Base-by-base conservation (phyloP, 2,329 filamentous ascomycete genomes). In the Fusarium annulatum region DNA sequence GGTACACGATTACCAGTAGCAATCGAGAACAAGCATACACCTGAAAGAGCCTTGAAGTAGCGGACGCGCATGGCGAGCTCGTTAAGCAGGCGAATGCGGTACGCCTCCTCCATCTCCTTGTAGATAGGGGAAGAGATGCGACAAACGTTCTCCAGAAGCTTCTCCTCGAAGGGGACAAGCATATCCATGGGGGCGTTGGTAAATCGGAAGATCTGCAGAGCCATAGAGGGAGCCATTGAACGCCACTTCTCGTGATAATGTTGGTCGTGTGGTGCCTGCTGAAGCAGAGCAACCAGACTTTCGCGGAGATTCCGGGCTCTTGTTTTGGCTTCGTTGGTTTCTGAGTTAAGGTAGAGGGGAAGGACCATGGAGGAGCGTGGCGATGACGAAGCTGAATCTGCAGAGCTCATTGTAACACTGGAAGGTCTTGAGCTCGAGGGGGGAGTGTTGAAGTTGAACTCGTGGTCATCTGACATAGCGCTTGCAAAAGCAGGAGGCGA, bases 191-290 rank as follows among this genome's bases (percentile, higher is more conserved):
- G 86, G 2, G 86, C 86, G 55, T 87, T 85, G 56, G 86, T 87
- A 74, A 83, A 87, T n/a, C 88, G 87, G 80, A 89, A 87, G 30
- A 90, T 89, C 79, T 90, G 87, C 16, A 90, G 81, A 3, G 88
- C 88, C 76, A 90, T 83, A 5, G 86, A 84, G 7, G 87, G 85
- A 6, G 85, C 85, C 69, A 90, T 85, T 8, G 82, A 82, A 69
- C 85, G 83, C 88, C 88, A 90, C 60, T 87, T 85, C 48, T 85
- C 82, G 14, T 82, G 77, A 28, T 86, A 83, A 26, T 82, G 82
- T 18, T 82, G 79, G 18, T 82, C 81, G 2, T 84, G 79, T 1
- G 85, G 81, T 1, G 87, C 85, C 9, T 86, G 88, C 67, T 89
- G 87, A 18, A 90, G 83, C 12, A 90, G 81, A 3, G 88, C 86